These are phyloP conservation scores for Phytophthora sp. DNA, from an alignment of 352 stramenopile species.

Conservation along the genomic window DNA sequence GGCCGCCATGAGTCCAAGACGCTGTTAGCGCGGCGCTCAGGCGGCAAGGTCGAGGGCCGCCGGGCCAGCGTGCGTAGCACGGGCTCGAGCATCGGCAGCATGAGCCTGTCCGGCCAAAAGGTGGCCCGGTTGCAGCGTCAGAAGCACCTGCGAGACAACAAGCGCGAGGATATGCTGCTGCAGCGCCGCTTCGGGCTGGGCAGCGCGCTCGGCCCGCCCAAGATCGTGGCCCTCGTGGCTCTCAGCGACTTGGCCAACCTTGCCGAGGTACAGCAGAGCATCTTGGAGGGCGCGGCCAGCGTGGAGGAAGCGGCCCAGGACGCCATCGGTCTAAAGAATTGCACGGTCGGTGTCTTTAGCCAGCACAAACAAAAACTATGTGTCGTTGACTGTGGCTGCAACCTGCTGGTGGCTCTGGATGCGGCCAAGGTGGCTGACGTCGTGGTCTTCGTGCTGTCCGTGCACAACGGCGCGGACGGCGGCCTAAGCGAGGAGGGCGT, in stretches of 20 bases:
- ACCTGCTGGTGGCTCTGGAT: constrained; percentile 85
- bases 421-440: constrained; percentile 88
- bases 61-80: constrained; percentile 48
- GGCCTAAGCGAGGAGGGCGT: constrained; percentile 89
- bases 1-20: constrained; percentile 87
- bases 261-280: constrained; percentile 60
- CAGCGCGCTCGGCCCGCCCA: constrained; percentile 71
- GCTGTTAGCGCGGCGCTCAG: constrained; percentile 62
- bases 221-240: constrained; percentile 87
- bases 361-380: constrained; percentile 92
- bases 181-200: constrained; percentile 84
- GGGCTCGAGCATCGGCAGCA: constrained; percentile 47
- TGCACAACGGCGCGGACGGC: constrained; percentile 81
- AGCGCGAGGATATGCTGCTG: constrained; percentile 86
- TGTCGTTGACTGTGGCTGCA: constrained; percentile 83
- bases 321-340: constrained; percentile 56
- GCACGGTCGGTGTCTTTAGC: constrained; percentile 69
- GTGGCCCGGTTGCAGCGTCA: constrained; percentile 77
- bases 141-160: constrained; percentile 86
- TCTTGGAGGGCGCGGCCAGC: constrained; percentile 65
- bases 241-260: constrained; percentile 75
- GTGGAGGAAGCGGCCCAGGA: constrained; percentile 64
- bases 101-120: constrained; percentile 74
- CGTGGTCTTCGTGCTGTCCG: constrained; percentile 78
- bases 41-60: constrained; percentile 77